A percentile compares a stretch with the other conserved stretches of the same genome.
Evolutionary conservation across 257 asterid species (phyloP).

Genomic region (Leonotis leonurus): DNA sequence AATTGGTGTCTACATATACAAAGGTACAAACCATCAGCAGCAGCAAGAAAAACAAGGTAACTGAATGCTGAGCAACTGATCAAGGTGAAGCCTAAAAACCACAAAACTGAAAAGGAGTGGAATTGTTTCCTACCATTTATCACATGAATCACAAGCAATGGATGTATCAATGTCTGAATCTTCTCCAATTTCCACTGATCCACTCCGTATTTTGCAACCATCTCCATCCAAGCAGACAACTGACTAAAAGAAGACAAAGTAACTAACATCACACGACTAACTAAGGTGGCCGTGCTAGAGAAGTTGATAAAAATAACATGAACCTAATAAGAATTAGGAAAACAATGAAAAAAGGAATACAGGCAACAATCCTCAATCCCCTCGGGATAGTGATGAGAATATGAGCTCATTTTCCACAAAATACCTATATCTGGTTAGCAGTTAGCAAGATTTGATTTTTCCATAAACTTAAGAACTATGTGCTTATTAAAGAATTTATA

Average conservation of each 20-base stretch:
- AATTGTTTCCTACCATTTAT: constrained; percentile 54
- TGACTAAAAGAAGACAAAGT: constrained; percentile 63
- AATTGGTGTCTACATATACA: not conserved
- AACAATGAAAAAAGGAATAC: not conserved
- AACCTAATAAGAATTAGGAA: not conserved
- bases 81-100: not conserved
- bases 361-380: constrained; percentile 5
- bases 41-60: constrained; percentile 1
- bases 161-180: constrained; percentile 87
- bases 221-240: constrained; percentile 96
- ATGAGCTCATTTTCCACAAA: not conserved
- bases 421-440: constrained; percentile 7
- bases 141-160: constrained; percentile 98
- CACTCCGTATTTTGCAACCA: constrained; percentile 82
- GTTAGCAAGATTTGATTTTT: not conserved
- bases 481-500: not conserved
- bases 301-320: not conserved
- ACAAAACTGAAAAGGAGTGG: not conserved
- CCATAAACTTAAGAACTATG: not conserved
- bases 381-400: constrained; percentile 2
- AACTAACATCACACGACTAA: constrained; percentile 25
- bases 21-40: constrained; percentile 5
- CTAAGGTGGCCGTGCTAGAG: constrained; percentile 9
- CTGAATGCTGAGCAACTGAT: constrained; percentile 1
- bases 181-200: constrained; percentile 54